phyloP scores from a whole-genome alignment of 1,139 yeast species.

The Blastobotrys proliferans region DNA sequence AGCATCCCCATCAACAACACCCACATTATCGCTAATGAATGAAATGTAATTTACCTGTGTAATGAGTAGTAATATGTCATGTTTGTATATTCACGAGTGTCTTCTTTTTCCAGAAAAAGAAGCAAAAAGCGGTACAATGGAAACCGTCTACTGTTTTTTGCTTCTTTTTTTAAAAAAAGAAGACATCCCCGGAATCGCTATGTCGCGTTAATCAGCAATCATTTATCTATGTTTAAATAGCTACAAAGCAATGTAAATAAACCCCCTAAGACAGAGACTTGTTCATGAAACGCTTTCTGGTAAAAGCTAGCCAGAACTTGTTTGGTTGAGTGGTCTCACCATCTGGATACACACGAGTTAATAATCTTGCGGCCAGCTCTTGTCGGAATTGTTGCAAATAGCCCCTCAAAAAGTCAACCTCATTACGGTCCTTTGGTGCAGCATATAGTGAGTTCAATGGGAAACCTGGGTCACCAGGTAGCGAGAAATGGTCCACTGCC shows the following conservation, averaged over 20 bases:
- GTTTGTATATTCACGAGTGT: no score
- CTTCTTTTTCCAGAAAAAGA: neutral
- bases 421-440: slow-evolving; percentile 70
- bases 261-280: slow-evolving; percentile 46
- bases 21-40: slow-evolving; percentile 3
- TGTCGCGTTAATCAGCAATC: neutral
- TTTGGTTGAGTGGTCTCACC: slow-evolving; percentile 41
- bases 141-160: neutral
- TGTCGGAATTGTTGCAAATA: slow-evolving; percentile 93
- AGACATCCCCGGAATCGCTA: neutral
- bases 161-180: neutral
- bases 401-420: slow-evolving; percentile 70
- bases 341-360: slow-evolving; percentile 58
- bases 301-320: slow-evolving; percentile 91
- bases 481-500: slow-evolving; percentile 79
- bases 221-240: slow-evolving; percentile 1
- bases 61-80: slow-evolving; percentile 1
- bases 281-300: slow-evolving; percentile 93
- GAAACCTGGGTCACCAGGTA: slow-evolving; percentile 95
- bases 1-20: neutral
- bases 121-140: neutral
- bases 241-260: no score
- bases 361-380: slow-evolving; percentile 78
- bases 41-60: neutral
- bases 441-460: slow-evolving; percentile 82